A percentile compares a stretch with the other conserved stretches of the same genome.
phyloP scores from a whole-genome alignment of 2,329 filamentous ascomycete species.

The Apiospora phragmitis region DNA sequence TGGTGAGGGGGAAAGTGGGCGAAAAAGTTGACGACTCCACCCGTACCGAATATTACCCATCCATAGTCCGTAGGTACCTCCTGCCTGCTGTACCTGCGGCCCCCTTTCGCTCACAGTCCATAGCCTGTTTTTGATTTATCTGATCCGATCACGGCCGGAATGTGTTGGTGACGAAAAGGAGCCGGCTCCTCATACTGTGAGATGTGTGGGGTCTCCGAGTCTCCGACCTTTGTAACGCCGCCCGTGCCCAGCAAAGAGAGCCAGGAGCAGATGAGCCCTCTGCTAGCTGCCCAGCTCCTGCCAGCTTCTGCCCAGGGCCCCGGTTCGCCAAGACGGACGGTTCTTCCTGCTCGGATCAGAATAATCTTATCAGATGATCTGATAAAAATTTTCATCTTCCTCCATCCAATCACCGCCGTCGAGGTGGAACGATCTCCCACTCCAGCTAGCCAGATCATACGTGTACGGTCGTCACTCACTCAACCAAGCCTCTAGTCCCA shows the following conservation, averaged over 20 bases:
- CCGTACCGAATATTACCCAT: background rate
- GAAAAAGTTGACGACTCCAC: background rate
- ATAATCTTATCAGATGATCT: slow-evolving; percentile 57
- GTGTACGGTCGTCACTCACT: background rate
- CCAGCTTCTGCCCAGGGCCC: slow-evolving; percentile 13
- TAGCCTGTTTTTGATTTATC: background rate
- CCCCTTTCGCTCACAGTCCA: background rate
- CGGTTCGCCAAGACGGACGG: slow-evolving; percentile 14
- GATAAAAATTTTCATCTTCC: slow-evolving; percentile 41
- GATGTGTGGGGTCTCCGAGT: background rate
- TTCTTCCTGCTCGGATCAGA: slow-evolving; percentile 10
- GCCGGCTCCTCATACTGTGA: background rate
- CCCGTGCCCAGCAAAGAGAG: background rate
- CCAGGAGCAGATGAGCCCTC: background rate
- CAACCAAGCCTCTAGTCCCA: background rate
- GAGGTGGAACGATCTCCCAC: background rate
- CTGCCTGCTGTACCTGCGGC: background rate
- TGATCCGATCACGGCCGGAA: slow-evolving; percentile 2
- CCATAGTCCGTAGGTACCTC: background rate
- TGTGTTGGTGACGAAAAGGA: background rate
- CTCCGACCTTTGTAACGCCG: background rate
- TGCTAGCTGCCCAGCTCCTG: background rate
- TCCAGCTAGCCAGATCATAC: background rate
- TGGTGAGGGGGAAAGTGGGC: background rate
- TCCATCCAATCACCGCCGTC: background rate